These are phyloP conservation scores for Yarrowia bubula DNA, from an alignment of 805 yeast genomes.

Conservation along the genomic window DNA sequence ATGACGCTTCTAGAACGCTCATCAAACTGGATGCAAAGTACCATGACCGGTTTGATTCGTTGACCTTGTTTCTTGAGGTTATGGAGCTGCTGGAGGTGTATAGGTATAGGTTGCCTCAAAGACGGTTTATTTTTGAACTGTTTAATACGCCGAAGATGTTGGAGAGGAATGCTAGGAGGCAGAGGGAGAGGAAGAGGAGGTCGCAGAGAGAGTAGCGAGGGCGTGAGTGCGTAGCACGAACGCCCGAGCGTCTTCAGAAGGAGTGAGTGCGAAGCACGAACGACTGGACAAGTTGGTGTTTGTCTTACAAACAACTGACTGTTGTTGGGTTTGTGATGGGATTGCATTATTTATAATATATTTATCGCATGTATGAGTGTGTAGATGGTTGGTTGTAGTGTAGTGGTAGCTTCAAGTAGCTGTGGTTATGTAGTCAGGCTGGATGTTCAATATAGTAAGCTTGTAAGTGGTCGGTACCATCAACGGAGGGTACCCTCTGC, in stretches of 20 bases:
- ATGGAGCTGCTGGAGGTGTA: slow-evolving; percentile 53
- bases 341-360: slow-evolving; percentile 24
- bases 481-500: too few species aligned
- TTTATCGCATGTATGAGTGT: slow-evolving; percentile 4
- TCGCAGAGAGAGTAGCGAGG: slow-evolving; percentile 1
- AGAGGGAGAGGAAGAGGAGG: slow-evolving; percentile 30
- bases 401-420: too few species aligned
- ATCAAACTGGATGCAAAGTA: slow-evolving; percentile 50
- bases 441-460: too few species aligned
- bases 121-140: slow-evolving; percentile 65
- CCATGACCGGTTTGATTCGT: slow-evolving; percentile 55
- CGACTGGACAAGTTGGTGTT: too few species aligned
- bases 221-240: too few species aligned
- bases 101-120: slow-evolving; percentile 58
- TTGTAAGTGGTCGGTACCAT: too few species aligned
- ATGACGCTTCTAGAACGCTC: slow-evolving; percentile 58
- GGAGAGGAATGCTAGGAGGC: slow-evolving; percentile 46
- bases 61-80: slow-evolving; percentile 54
- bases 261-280: too few species aligned
- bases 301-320: too few species aligned
- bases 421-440: too few species aligned
- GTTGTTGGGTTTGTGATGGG: too few species aligned
- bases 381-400: not conserved
- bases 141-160: slow-evolving; percentile 54
- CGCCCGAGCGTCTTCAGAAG: too few species aligned